Conservation (phyloP, 345 rosid genomes). For the Murraya koenigii region DNA sequence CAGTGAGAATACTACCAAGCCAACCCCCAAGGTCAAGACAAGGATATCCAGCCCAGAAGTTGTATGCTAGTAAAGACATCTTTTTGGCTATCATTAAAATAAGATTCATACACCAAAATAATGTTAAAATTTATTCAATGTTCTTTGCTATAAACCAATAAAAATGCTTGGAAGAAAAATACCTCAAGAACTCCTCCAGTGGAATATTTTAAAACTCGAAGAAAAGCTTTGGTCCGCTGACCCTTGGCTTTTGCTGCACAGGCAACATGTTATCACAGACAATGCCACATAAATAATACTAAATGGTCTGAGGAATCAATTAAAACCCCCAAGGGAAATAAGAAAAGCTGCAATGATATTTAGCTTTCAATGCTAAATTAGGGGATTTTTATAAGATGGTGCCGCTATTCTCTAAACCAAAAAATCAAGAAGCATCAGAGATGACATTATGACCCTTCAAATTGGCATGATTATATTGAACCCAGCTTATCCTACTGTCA, state of each 20-base stretch:
- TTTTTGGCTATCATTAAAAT: not conserved
- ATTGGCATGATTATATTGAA: not conserved
- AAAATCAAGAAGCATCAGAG: not conserved
- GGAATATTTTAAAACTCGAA: conserved; percentile 91
- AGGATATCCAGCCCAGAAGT: not conserved
- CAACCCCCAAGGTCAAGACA: not conserved
- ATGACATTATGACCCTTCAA: not conserved
- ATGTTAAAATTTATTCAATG: not conserved
- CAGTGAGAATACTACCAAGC: not conserved
- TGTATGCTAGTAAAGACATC: not conserved
- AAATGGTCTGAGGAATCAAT: conserved; percentile 2
- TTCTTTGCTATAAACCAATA: not conserved
- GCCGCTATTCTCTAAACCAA: no score
- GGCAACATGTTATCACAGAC: conserved; percentile 13
- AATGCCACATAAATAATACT: not conserved
- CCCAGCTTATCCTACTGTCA: no score
- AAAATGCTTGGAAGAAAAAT: conserved; percentile 20
- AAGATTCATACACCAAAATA: not conserved
- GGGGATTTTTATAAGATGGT: not conserved
- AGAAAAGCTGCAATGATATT: not conserved
- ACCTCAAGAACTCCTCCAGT: conserved; percentile 98
- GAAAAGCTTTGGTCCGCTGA: conserved; percentile 73
- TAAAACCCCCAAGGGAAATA: not conserved
- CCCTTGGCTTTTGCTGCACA: conserved; percentile 73
- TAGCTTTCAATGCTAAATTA: not conserved